These are phyloP conservation scores for Mimosa bimucronata DNA, from an alignment of 306 rosid species.

Conservation along the genomic window DNA sequence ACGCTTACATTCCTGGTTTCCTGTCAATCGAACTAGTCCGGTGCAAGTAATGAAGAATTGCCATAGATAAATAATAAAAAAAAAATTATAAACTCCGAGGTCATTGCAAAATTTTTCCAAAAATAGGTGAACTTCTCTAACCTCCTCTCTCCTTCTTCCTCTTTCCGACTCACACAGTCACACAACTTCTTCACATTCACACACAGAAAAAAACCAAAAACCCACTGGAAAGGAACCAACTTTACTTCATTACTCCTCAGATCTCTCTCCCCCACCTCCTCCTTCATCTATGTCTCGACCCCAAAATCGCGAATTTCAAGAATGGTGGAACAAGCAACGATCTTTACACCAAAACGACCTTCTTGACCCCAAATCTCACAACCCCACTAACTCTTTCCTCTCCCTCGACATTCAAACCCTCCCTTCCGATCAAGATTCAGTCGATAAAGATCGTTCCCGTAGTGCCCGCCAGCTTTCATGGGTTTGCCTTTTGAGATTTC, in stretches of 20 bases:
- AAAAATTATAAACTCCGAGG: neutral
- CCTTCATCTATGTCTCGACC: constrained; percentile 66
- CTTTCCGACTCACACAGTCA: too few species aligned
- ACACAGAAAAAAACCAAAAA: neutral
- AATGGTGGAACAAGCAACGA: constrained; percentile 99
- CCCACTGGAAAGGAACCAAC: neutral
- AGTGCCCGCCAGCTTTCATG: constrained; percentile 88
- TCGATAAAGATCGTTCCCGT: constrained; percentile 66
- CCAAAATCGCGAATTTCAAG: constrained; percentile 87
- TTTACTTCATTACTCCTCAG: neutral
- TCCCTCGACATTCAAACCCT: constrained; percentile 53
- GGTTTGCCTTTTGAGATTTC: constrained; percentile 68
- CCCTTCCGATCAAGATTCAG: constrained; percentile 46
- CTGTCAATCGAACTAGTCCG: too few species aligned
- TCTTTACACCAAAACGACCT: constrained; percentile 44
- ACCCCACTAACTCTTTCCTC: constrained; percentile 34
- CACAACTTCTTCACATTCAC: too few species aligned
- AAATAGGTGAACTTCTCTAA: constrained; percentile 3
- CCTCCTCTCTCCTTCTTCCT: neutral
- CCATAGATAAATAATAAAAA: too few species aligned
- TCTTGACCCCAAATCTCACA: constrained; percentile 40
- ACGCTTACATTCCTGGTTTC: too few species aligned
- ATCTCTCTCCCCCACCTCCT: constrained; percentile 6
- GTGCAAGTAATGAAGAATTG: too few species aligned
- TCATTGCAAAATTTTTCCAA: constrained; percentile 22